These are phyloP conservation scores for Pyrenophora graminea DNA, from an alignment of 2,329 filamentous ascomycete genomes.

Conservation along the genomic window DNA sequence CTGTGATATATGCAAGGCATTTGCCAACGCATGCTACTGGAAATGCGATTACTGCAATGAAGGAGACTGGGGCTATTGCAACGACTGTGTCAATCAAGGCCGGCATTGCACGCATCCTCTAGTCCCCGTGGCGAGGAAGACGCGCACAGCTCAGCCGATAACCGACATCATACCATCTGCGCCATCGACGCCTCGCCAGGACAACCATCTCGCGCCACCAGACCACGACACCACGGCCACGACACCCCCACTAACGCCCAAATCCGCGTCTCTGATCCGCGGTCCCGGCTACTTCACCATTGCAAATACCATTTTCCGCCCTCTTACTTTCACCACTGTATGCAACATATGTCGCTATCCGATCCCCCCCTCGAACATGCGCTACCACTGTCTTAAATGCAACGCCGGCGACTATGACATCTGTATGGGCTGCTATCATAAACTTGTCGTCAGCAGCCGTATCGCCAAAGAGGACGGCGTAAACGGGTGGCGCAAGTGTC, in stretches of 20 bases:
- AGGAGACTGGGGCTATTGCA: conserved; percentile 94
- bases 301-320: conserved; percentile 58
- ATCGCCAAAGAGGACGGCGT: conserved; percentile 77
- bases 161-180: conserved; percentile 16
- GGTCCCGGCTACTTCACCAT: conserved; percentile 41
- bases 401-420: conserved; percentile 85
- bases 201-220: conserved; percentile 29
- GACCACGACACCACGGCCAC: conserved; percentile 33
- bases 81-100: conserved; percentile 81
- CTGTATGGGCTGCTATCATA: conserved; percentile 76
- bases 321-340: conserved; percentile 71
- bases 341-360: conserved; percentile 78
- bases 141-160: conserved; percentile 18
- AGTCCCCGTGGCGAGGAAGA: conserved; percentile 71
- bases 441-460: conserved; percentile 64
- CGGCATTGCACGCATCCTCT: conserved; percentile 80
- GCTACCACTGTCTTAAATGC: conserved; percentile 82
- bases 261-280: conserved; percentile 49
- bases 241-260: conserved; percentile 48
- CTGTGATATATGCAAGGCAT: conserved; percentile 74
- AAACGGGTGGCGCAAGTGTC: conserved; percentile 81
- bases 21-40: conserved; percentile 87
- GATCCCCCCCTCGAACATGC: conserved; percentile 69
- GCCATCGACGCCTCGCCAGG: conserved; percentile 22
- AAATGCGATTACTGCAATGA: conserved; percentile 85